Conservation (phyloP, 2,329 filamentous ascomycete species). For the Periglandula ipomoeae region DNA sequence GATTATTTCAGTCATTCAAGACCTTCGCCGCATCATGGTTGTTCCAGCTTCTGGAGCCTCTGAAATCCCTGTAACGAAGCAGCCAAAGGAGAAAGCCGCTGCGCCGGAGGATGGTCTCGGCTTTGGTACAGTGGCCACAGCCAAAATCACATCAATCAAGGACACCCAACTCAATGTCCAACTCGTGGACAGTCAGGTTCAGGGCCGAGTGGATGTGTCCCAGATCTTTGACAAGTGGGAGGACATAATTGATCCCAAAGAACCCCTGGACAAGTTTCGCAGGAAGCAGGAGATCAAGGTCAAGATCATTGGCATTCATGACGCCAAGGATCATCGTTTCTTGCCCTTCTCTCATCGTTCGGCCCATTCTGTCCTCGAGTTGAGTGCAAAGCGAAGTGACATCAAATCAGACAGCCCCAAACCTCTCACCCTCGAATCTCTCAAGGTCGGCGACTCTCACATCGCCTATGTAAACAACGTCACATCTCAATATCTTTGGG, state of each 20-base stretch:
- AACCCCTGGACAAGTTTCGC: constrained; percentile 65
- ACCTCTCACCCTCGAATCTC: constrained; percentile 59
- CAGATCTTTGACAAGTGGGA: constrained; percentile 86
- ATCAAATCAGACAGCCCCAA: constrained; percentile 35
- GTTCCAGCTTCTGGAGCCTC: constrained; percentile 39
- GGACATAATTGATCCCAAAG: constrained; percentile 72
- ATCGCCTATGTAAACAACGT: constrained; percentile 90
- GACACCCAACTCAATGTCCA: constrained; percentile 88
- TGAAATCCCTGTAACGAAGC: constrained; percentile 33
- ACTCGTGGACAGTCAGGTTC: constrained; percentile 61
- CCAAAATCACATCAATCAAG: constrained; percentile 74
- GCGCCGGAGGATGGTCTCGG: constrained; percentile 58
- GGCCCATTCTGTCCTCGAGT: constrained; percentile 74
- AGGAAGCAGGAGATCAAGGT: constrained; percentile 63
- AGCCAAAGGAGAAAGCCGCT: constrained; percentile 22
- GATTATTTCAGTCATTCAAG: constrained; percentile 62
- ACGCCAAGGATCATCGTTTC: constrained; percentile 83
- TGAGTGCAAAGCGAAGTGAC: constrained; percentile 70
- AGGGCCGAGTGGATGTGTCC: constrained; percentile 88
- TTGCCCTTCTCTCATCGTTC: constrained; percentile 82
- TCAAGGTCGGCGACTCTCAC: constrained; percentile 63
- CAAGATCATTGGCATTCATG: constrained; percentile 77
- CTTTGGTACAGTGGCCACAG: constrained; percentile 65
- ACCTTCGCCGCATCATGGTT: constrained; percentile 58
- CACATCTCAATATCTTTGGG: constrained; percentile 72